Base-by-base conservation (phyloP, 805 yeast genomes). In the Lipomyces orientalis region DNA sequence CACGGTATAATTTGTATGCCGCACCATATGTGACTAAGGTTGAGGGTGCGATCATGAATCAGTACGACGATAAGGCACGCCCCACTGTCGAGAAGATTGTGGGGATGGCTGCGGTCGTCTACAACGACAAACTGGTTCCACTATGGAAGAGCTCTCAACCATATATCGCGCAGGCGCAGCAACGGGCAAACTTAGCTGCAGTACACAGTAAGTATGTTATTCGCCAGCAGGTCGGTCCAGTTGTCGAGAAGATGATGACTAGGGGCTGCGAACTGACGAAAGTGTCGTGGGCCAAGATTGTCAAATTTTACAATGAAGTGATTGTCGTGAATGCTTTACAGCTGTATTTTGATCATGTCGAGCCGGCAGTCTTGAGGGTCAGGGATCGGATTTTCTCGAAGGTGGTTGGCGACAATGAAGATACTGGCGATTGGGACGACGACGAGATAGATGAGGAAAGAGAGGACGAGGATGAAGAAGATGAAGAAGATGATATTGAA, bases 401-500 rank as follows among this genome's bases (percentile, higher is more conserved):
- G 16, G 25, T 6, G 1, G 22, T 33, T 55, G 19, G 34, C 37
- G 19, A 58, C 29, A n/a, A 37, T 0, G 60, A 37, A 22, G 9
- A 1, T n/a, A 14, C 5, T 10, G 35, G 12, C 52, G 33, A 19
- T 5, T 37, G 43, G 9, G 33, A 35, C 16, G 60, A 19, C 12
- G 60, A 58, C 14, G 61, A 57, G 29, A 52, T 1, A 16, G 56
- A 5, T 25, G 63, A 52, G 16, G 65, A 58, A n/a, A 25, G n/a
- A 12, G 65, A 39, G 37, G 1, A 5, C 37, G 39, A 62, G 29
- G n/a, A n/a, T n/a, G n/a, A n/a, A n/a, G n/a, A n/a, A 43, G 58
- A n/a, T 2, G 55, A 57, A 3, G 64, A 62, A 16, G 64, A 25
- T 9, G 61, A 62, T 25, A 43, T 25, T 14, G 60, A 56, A 4